These are phyloP conservation scores for Nitzschia sp. DNA, from an alignment of 108 stramenopile genomes.

Conservation along the genomic window DNA sequence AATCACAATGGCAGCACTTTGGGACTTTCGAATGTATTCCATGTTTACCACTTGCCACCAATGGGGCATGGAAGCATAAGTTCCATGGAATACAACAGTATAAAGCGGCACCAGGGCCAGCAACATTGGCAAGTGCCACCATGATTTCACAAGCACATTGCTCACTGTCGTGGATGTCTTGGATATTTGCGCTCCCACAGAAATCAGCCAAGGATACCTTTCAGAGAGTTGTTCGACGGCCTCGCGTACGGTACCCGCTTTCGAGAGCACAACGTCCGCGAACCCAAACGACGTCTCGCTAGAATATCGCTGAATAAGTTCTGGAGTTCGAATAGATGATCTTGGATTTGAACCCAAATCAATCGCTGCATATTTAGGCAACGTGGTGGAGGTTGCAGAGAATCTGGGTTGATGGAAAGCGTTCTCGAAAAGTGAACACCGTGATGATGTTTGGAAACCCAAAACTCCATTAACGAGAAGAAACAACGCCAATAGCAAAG, in stretches of 20 bases:
- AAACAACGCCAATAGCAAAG: neutral
- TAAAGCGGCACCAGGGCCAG: constrained; percentile 39
- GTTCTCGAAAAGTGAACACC: too few relatives aligned
- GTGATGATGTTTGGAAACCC: constrained; percentile 1
- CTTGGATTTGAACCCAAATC: too few relatives aligned
- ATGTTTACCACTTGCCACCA: constrained; percentile 44
- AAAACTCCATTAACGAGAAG: neutral
- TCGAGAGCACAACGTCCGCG: neutral
- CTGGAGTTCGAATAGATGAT: neutral
- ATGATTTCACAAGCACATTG: constrained; percentile 5
- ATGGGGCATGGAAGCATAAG: constrained; percentile 30
- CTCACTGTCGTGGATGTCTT: neutral
- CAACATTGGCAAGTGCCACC: constrained; percentile 41
- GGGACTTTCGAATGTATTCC: constrained; percentile 17
- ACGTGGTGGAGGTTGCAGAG: too few relatives aligned
- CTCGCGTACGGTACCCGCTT: neutral
- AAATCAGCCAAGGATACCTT: neutral
- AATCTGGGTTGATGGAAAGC: too few relatives aligned
- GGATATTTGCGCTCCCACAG: neutral
- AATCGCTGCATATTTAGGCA: too few relatives aligned
- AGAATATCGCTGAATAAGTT: neutral
- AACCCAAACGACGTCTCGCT: neutral
- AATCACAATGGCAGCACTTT: constrained; percentile 12
- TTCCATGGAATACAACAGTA: constrained; percentile 14
- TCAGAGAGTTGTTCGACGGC: neutral